Percentiles rank a stretch among this genome's conserved stretches.
phyloP scores from a whole-genome alignment of 495 filamentous ascomycete species.

The Extremus antarcticus region DNA sequence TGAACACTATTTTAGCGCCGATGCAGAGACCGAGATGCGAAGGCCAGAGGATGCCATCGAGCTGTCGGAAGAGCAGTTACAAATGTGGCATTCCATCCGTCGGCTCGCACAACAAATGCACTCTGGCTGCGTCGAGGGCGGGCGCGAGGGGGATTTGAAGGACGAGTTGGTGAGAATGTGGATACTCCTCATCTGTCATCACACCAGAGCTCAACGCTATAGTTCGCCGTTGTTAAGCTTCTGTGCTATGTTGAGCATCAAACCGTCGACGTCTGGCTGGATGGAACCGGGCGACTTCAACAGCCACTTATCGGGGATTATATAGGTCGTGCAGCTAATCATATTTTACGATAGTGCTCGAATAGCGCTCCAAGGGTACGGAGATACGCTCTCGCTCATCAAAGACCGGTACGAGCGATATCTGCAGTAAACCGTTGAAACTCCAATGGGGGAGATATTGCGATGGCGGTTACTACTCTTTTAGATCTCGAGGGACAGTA shows the following conservation, averaged over 20 bases:
- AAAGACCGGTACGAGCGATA: background rate
- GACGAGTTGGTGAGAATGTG: background rate
- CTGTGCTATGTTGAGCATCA: slow-evolving; percentile 10
- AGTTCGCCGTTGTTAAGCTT: slow-evolving; percentile 4
- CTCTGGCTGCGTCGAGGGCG: too few relatives aligned
- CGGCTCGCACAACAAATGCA: background rate
- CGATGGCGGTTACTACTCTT: too few relatives aligned
- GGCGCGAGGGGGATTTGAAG: background rate
- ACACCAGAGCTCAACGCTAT: slow-evolving; percentile 1
- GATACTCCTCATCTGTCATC: slow-evolving; percentile 1
- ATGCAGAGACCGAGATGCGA: background rate
- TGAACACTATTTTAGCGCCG: background rate
- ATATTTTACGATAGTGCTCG: slow-evolving; percentile 7
- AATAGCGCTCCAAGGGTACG: background rate
- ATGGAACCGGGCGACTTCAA: slow-evolving; percentile 11
- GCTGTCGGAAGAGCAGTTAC: background rate
- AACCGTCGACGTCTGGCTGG: slow-evolving; percentile 2
- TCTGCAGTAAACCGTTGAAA: slow-evolving; percentile 6
- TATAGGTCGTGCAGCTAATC: slow-evolving; percentile 6
- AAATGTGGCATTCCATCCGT: background rate
- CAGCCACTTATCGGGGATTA: slow-evolving; percentile 6
- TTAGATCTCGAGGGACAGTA: background rate
- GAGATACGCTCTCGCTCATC: background rate
- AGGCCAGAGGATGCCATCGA: background rate
- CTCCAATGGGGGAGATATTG: slow-evolving; percentile 5